These are phyloP conservation scores for Lentinula edodes DNA, from an alignment of 768 basidiomycete species.

Conservation along the genomic window DNA sequence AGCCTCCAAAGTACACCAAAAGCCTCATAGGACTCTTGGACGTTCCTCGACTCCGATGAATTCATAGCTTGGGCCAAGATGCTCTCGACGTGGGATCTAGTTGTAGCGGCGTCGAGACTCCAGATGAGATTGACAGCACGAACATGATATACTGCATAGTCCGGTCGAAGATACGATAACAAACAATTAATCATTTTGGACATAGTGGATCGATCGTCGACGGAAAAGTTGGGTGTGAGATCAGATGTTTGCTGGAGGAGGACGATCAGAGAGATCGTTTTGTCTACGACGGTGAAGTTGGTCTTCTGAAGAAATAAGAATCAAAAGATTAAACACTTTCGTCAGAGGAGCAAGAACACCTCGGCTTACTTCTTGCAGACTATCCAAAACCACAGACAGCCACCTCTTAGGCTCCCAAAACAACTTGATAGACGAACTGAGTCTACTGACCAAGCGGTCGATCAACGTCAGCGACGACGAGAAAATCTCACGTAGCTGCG, in stretches of 20 bases:
- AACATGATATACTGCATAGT: constrained; percentile 68
- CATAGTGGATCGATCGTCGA: constrained; percentile 54
- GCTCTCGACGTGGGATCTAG: constrained; percentile 65
- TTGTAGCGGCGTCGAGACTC: constrained; percentile 58
- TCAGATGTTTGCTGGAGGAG: constrained; percentile 45
- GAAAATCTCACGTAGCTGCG: constrained; percentile 42
- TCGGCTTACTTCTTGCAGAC: constrained; percentile 47
- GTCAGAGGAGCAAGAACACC: neutral
- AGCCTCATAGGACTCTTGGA: constrained; percentile 67
- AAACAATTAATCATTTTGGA: constrained; percentile 62
- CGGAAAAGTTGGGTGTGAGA: constrained; percentile 45
- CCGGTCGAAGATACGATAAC: constrained; percentile 64
- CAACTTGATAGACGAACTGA: constrained; percentile 33
- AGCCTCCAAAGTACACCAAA: constrained; percentile 93
- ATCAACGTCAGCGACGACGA: constrained; percentile 48
- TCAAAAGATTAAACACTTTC: neutral
- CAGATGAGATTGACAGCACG: constrained; percentile 81
- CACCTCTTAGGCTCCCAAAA: constrained; percentile 63
- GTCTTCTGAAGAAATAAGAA: constrained; percentile 32
- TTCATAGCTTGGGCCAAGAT: constrained; percentile 72
- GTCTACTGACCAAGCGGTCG: constrained; percentile 40
- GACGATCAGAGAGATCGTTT: constrained; percentile 50
- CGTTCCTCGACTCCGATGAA: constrained; percentile 39
- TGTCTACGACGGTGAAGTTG: constrained; percentile 67
- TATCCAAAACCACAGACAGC: constrained; percentile 49